Percentiles rank a stretch among this genome's conserved stretches.
Conservation (phyloP, 768 basidiomycete species). For the Gymnopilus junonius region DNA sequence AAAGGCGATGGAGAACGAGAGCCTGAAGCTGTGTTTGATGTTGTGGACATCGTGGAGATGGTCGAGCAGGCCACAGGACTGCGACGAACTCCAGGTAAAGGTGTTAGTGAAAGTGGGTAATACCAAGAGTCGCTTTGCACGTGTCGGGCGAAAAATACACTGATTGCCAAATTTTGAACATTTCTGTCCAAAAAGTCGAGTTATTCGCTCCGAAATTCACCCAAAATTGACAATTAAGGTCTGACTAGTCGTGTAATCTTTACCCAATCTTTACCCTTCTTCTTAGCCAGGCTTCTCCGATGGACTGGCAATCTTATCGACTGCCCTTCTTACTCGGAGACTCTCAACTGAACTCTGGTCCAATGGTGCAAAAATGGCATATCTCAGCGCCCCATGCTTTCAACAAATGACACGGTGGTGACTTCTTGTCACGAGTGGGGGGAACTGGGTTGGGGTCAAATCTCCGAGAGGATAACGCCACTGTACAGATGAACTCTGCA, state of each 20-base stretch:
- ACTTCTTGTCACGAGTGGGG: background rate
- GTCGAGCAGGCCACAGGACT: conserved; percentile 16
- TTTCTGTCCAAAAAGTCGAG: background rate
- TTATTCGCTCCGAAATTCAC: background rate
- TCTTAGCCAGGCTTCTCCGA: background rate
- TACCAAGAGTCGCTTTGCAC: background rate
- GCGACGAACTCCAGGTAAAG: conserved; percentile 18
- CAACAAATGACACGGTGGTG: background rate
- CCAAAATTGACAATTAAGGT: background rate
- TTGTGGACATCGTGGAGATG: conserved; percentile 56
- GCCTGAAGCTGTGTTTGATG: conserved; percentile 54
- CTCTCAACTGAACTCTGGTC: background rate
- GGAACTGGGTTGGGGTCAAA: background rate
- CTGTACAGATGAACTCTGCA: background rate
- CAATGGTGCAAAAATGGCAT: background rate
- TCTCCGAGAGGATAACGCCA: background rate
- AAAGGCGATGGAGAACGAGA: conserved; percentile 77
- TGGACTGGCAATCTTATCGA: background rate
- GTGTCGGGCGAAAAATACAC: conserved; percentile 7
- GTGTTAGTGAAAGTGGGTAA: conserved; percentile 17
- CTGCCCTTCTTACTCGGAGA: background rate
- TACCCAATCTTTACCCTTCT: too few species aligned
- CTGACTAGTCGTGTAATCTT: background rate
- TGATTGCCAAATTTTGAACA: background rate
- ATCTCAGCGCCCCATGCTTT: background rate